phyloP scores from a whole-genome alignment of 1,284 basidiomycete species.

The Naganishia sp. region DNA sequence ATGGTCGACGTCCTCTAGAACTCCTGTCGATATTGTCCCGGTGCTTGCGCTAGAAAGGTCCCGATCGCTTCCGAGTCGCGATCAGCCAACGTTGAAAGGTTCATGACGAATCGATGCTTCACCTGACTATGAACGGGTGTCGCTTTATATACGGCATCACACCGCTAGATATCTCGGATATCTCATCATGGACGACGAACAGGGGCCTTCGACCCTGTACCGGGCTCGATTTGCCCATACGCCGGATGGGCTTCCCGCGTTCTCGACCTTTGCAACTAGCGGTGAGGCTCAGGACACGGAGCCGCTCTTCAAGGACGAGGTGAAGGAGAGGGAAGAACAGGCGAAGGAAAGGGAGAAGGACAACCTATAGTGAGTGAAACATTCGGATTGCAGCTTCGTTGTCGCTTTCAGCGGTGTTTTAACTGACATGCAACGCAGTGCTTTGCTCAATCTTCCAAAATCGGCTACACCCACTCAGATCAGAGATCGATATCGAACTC shows the following conservation, averaged over 20 bases:
- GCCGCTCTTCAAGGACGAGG: conserved; percentile 34
- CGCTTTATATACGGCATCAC: not conserved
- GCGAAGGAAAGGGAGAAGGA: conserved; percentile 32
- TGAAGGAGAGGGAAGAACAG: conserved; percentile 36
- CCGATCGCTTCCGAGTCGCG: conserved; percentile 1
- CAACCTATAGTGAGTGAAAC: conserved; percentile 28
- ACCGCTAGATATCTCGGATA: not conserved
- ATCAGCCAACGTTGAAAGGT: not conserved
- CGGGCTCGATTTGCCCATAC: conserved; percentile 25
- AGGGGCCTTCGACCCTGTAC: conserved; percentile 28
- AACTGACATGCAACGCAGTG: conserved; percentile 11
- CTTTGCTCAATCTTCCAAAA: conserved; percentile 48
- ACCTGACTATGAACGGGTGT: not conserved
- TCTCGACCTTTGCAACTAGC: conserved; percentile 30
- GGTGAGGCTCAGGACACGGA: conserved; percentile 30
- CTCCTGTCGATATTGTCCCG: too few species aligned
- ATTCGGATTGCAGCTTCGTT: too few species aligned
- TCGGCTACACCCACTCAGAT: conserved; percentile 46
- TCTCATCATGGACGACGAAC: conserved; percentile 28
- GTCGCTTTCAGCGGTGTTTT: not conserved
- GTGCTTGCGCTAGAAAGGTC: not conserved
- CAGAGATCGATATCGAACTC: conserved; percentile 46
- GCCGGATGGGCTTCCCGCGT: conserved; percentile 30
- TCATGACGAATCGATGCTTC: conserved; percentile 14
- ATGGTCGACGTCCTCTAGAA: too few species aligned